Evolutionary conservation across 345 rosid genomes (phyloP), one percentile per base, ranked within the genome.

Genomic region (Gossypium ekmanianum): DNA sequence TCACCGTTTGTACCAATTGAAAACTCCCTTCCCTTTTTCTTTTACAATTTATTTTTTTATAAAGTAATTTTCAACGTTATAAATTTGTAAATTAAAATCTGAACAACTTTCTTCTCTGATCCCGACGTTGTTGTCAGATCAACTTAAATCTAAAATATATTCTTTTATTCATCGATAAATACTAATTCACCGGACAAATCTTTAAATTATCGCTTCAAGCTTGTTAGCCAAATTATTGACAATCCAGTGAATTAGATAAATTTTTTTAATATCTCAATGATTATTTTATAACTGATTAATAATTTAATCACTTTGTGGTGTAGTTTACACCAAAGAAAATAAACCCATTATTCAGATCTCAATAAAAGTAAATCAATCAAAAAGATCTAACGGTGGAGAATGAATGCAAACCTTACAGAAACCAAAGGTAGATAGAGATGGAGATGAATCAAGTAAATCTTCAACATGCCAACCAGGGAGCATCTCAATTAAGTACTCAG

Each of bases 401-500:
- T 48, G 64, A 48, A 64, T 48, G 74, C 91, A 80, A 82, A 94
- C 97, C 97, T 92, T 85, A 69, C 72, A 84, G 90, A 89, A 87
- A 74, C 90, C 95, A 73, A 80, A 84, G 65, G 93, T 77, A 78
- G 86, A 78, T 71, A 34, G 92, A 79, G 44, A 34, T 34, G 41
- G 41, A 34, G 41, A 34, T 5, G 88, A 82, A 76, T 91, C 94
- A 9, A 92, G 92, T 43, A 94, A 79, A 63, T 91, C 97, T 68
- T 94, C 97, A 16, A 92, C 92, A 61, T 86, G 95, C 98, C 98
- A 94, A 20, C 97, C 95, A 6, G 97, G 98, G 18, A 91, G 83
- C 76, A 80, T 88, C 83, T 94, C 95, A 27, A 91, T 92, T 84
- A 92, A 80, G 76, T 92, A 94, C 81, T 94, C 94, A 0, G 98